phyloP scores from a whole-genome alignment of 202 grass and related monocot species.

The Carex sylvatica region DNA sequence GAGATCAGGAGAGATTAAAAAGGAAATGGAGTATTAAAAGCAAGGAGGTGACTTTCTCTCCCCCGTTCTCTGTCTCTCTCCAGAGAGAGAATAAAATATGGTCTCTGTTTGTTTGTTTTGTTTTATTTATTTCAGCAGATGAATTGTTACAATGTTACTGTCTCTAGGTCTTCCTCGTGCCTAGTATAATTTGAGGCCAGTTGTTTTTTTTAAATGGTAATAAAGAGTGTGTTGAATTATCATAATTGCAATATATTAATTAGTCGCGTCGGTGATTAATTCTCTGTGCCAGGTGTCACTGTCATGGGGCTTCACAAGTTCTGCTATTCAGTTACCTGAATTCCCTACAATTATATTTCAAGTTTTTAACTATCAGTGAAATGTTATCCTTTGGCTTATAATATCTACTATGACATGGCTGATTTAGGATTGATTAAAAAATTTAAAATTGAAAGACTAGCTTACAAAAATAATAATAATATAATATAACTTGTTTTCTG shows the following conservation, averaged over 20 bases:
- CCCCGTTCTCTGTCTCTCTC: background rate
- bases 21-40: constrained; percentile 11
- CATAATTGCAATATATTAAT: background rate
- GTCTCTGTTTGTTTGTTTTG: background rate
- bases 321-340: background rate
- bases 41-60: constrained; percentile 22
- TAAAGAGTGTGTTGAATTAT: background rate
- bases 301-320: background rate
- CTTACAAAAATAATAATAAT: background rate
- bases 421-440: background rate
- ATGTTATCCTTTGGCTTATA: background rate
- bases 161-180: background rate
- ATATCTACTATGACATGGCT: background rate
- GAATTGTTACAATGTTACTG: background rate
- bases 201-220: background rate
- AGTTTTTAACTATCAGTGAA: background rate
- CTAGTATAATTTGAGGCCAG: background rate
- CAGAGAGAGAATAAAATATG: background rate
- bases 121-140: background rate
- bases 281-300: background rate
- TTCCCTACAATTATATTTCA: background rate
- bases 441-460: background rate
- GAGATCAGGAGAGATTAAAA: background rate
- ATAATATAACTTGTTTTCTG: background rate
- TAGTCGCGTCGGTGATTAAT: background rate